Percentiles rank a stretch among this genome's conserved stretches.
Evolutionary conservation across 495 filamentous ascomycete genomes (phyloP).

Genomic region (Neurospora sp.): DNA sequence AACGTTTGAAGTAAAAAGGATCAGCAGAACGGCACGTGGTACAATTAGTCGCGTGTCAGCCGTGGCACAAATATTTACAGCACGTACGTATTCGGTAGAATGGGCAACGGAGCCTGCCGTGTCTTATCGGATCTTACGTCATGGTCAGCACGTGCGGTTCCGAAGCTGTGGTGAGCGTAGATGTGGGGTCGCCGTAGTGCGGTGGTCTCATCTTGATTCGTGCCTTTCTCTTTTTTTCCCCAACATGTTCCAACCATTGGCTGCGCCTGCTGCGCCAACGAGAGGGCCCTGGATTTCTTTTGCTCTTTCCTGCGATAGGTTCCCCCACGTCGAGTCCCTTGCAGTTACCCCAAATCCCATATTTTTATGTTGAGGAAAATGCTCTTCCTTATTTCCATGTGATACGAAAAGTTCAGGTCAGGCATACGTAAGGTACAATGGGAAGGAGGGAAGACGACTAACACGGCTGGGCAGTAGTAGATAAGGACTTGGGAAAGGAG

Average conservation of each 20-base stretch:
- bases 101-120: background rate
- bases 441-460: background rate
- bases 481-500: background rate
- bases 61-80: background rate
- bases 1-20: background rate
- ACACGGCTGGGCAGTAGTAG: background rate
- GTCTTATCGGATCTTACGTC: background rate
- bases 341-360: background rate
- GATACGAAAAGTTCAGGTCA: background rate
- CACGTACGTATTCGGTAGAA: background rate
- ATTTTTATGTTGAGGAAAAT: background rate
- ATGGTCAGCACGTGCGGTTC: background rate
- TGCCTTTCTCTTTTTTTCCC: background rate
- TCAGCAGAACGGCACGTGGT: background rate
- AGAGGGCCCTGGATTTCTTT: background rate
- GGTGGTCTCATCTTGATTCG: background rate
- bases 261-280: background rate
- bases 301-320: background rate
- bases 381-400: background rate
- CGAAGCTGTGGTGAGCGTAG: background rate
- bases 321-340: background rate
- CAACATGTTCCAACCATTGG: background rate
- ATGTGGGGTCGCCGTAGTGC: background rate
- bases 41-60: background rate
- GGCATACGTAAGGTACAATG: background rate